A percentile compares a stretch with the other conserved stretches of the same genome.
phyloP scores from a whole-genome alignment of 2,329 filamentous ascomycete species.

The Ophiostoma himal-ulmi region DNA sequence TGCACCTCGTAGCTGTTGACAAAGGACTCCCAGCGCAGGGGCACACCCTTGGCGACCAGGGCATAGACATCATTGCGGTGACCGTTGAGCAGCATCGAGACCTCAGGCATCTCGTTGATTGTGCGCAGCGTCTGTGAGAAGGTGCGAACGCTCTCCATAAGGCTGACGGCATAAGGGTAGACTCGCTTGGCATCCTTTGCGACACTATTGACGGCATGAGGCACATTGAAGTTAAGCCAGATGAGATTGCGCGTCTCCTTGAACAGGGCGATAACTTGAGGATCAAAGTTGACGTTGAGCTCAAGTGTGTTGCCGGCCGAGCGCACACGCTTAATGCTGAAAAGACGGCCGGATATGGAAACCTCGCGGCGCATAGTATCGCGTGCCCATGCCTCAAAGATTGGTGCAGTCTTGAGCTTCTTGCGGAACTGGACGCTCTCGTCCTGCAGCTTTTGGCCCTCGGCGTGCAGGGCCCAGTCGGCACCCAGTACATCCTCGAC shows the following conservation, averaged over 20 bases:
- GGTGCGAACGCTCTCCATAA: constrained; percentile 98
- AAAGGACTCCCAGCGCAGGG: constrained; percentile 94
- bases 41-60: constrained; percentile 79
- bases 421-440: constrained; percentile 93
- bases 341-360: constrained; percentile 85
- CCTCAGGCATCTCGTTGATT: constrained; percentile 79
- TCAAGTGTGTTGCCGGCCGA: constrained; percentile 87
- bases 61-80: constrained; percentile 86
- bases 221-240: constrained; percentile 91
- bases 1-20: constrained; percentile 94
- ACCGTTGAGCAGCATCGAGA: constrained; percentile 79
- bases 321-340: constrained; percentile 80
- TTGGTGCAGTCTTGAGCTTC: constrained; percentile 88
- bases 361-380: constrained; percentile 86
- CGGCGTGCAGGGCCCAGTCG: constrained; percentile 89
- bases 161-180: constrained; percentile 92
- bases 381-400: constrained; percentile 91
- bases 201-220: constrained; percentile 88
- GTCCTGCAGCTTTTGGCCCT: constrained; percentile 86
- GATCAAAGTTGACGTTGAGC: constrained; percentile 91
- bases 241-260: constrained; percentile 95
- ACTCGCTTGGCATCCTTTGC: constrained; percentile 98
- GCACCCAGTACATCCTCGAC: constrained; percentile 96
- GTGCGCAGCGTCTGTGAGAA: constrained; percentile 81
- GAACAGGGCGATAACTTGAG: constrained; percentile 94